Conservation (phyloP, 2,329 filamentous ascomycete species). For the Pezicula rhizophila region DNA sequence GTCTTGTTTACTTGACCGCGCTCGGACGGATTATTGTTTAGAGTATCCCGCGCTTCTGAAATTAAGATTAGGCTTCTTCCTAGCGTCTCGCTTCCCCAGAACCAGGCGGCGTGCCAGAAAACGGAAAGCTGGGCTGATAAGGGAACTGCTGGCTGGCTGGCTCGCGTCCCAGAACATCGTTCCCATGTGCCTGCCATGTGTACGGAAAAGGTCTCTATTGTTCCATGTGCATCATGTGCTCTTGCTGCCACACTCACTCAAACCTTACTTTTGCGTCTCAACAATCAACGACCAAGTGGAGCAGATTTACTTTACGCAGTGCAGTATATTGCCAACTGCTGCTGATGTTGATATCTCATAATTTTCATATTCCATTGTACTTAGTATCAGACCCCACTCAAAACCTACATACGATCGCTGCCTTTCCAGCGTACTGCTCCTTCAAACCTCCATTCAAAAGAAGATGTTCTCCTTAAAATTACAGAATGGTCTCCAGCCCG, state of each 20-base stretch:
- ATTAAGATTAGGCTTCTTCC: no score
- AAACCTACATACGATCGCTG: no score
- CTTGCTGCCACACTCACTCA: background rate
- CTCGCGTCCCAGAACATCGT: no score
- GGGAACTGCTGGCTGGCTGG: no score
- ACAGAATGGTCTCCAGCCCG: slow-evolving; percentile 15
- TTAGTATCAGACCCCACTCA: no score
- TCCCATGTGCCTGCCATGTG: background rate
- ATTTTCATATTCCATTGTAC: background rate
- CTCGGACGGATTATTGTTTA: background rate
- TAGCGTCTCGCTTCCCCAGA: no score
- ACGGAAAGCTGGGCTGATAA: no score
- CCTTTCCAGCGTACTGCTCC: background rate
- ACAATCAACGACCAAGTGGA: background rate
- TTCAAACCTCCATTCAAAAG: background rate
- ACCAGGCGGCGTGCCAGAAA: no score
- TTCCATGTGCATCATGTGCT: background rate
- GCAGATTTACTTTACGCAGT: background rate
- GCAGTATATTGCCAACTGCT: background rate
- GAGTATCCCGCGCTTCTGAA: no score
- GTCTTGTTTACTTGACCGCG: background rate
- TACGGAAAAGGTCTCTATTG: no score
- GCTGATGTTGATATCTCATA: background rate
- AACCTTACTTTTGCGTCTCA: no score
- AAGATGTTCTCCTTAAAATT: slow-evolving; percentile 14